Percentiles rank a stretch among this genome's conserved stretches.
These are phyloP conservation scores for Cladophialophora carrionii DNA, from an alignment of 2,329 filamentous ascomycete genomes.

Conservation along the genomic window DNA sequence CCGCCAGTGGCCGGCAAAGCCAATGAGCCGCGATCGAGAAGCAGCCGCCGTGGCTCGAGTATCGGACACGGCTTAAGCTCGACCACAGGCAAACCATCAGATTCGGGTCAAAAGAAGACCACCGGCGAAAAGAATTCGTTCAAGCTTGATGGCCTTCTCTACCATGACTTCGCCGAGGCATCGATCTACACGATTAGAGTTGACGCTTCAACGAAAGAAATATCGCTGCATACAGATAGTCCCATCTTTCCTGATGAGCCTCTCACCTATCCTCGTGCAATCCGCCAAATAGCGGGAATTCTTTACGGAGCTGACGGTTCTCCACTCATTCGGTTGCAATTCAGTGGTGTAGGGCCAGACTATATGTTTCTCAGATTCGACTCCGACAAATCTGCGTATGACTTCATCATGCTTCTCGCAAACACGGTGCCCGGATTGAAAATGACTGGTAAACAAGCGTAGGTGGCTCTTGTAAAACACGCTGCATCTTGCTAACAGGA, in stretches of 20 bases:
- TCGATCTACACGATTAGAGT: constrained; percentile 22
- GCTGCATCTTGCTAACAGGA: constrained; percentile 7
- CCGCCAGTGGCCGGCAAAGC: neutral
- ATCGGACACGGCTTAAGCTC: neutral
- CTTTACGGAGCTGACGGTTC: constrained; percentile 5
- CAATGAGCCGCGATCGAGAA: neutral
- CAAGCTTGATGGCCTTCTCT: constrained; percentile 22
- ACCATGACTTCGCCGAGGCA: neutral
- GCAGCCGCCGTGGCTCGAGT: neutral
- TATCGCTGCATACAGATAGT: constrained; percentile 21
- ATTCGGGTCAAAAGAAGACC: neutral
- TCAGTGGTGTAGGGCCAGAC: constrained; percentile 7
- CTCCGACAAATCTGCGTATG: constrained; percentile 19
- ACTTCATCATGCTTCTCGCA: constrained; percentile 23
- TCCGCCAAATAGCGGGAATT: constrained; percentile 25
- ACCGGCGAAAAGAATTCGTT: constrained; percentile 4
- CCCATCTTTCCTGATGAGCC: constrained; percentile 20
- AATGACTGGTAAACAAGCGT: constrained; percentile 5
- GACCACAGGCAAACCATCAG: neutral
- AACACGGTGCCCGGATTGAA: neutral
- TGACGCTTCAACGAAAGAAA: constrained; percentile 17
- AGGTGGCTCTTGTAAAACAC: neutral
- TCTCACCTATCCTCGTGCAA: constrained; percentile 1
- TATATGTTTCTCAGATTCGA: constrained; percentile 25
- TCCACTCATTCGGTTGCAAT: constrained; percentile 16